Percentiles rank a stretch among this genome's conserved stretches.
These are phyloP conservation scores for Mucor racemosus DNA, from an alignment of 371 early-diverging fungal species.

Conservation along the genomic window DNA sequence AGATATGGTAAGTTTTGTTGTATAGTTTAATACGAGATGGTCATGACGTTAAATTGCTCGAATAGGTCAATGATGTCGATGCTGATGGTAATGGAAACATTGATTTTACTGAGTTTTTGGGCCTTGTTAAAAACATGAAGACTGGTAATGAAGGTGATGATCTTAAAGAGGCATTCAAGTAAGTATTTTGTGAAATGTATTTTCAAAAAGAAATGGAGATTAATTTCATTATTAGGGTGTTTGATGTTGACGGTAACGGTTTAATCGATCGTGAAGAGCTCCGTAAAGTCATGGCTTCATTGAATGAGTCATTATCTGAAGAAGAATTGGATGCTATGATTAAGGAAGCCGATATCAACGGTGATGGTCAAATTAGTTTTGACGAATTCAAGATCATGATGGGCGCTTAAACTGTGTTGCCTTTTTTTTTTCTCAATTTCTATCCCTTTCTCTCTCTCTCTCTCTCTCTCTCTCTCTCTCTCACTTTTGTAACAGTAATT, in stretches of 20 bases:
- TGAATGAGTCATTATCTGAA: constrained; percentile 64
- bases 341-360: constrained; percentile 56
- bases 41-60: neutral
- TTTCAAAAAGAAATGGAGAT: neutral
- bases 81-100: constrained; percentile 92
- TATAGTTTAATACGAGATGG: neutral
- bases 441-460: neutral
- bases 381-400: constrained; percentile 67
- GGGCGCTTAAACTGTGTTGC: constrained; percentile 44
- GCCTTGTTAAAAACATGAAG: constrained; percentile 79
- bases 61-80: constrained; percentile 87
- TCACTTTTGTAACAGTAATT: neutral
- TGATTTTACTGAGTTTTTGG: constrained; percentile 91
- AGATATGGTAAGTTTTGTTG: constrained; percentile 58
- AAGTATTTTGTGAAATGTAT: constrained; percentile 9
- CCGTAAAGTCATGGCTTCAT: constrained; percentile 50
- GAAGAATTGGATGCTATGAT: constrained; percentile 75
- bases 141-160: constrained; percentile 48
- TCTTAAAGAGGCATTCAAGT: constrained; percentile 52
- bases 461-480: neutral
- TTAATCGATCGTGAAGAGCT: constrained; percentile 73
- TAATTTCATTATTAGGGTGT: constrained; percentile 36
- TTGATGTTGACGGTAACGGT: constrained; percentile 80
- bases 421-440: neutral
- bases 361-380: constrained; percentile 50